A percentile compares a stretch with the other conserved stretches of the same genome.
phyloP scores from a whole-genome alignment of 495 filamentous ascomycete genomes.

The Tuber umbilicatum region DNA sequence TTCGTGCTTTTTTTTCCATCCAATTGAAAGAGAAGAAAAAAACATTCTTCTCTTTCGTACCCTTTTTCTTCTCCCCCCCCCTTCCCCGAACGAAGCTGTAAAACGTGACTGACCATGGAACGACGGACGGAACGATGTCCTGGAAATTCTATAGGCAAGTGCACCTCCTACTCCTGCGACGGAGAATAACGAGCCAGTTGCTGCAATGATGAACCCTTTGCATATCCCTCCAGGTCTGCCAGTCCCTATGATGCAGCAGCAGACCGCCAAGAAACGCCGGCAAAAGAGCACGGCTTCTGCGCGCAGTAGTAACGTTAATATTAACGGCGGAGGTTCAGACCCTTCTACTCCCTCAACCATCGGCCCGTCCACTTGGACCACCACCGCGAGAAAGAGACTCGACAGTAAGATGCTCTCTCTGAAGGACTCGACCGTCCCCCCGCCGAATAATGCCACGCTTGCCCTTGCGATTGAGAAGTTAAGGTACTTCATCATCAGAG shows the following conservation, averaged over 20 bases:
- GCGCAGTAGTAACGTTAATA: constrained; percentile 30
- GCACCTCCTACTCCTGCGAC: constrained; percentile 36
- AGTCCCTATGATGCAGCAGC: constrained; percentile 31
- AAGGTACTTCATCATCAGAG: constrained; percentile 33
- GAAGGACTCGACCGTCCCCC: constrained; percentile 34
- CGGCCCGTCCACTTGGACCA: constrained; percentile 29
- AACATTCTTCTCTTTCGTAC: background rate
- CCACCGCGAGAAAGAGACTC: constrained; percentile 30
- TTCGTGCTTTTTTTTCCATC: constrained; percentile 2
- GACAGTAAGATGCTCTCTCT: constrained; percentile 36
- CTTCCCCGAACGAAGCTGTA: background rate
- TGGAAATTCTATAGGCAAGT: constrained; percentile 12
- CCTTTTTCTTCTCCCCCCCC: background rate
- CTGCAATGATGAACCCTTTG: constrained; percentile 30
- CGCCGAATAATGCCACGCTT: constrained; percentile 20
- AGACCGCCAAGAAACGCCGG: constrained; percentile 21
- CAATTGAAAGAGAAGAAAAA: background rate
- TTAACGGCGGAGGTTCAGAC: constrained; percentile 20
- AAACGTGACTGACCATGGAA: background rate
- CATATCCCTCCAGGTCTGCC: constrained; percentile 31
- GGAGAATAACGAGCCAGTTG: constrained; percentile 28
- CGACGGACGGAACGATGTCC: background rate
- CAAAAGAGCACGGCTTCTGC: constrained; percentile 20
- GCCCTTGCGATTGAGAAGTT: constrained; percentile 30
- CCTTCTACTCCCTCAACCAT: constrained; percentile 31